phyloP scores from a whole-genome alignment of 495 filamentous ascomycete species.

The Annulohypoxylon bovei region DNA sequence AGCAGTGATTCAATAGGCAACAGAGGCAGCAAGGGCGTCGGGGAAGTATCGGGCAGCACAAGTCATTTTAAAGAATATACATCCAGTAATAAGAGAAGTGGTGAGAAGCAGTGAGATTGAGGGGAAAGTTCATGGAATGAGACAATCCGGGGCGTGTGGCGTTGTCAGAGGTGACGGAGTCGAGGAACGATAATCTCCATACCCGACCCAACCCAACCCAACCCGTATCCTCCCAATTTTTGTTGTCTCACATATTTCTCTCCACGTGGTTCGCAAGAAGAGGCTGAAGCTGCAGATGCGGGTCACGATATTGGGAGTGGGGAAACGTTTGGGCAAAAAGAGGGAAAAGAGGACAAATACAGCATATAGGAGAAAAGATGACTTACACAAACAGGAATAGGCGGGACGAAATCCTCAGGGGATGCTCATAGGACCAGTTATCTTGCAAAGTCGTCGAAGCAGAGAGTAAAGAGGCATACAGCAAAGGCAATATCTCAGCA shows the following conservation, averaged over 20 bases:
- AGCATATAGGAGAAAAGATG: conserved; percentile 7
- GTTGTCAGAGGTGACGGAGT: conserved; percentile 45
- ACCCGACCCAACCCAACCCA: conserved; percentile 21
- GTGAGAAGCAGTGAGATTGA: conserved; percentile 16
- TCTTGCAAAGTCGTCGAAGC: conserved; percentile 16
- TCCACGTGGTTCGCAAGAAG: conserved; percentile 30
- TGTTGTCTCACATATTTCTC: conserved; percentile 11
- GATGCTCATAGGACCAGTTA: conserved; percentile 17
- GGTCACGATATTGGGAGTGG: conserved; percentile 37
- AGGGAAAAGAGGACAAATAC: background rate
- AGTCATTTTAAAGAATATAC: conserved; percentile 30
- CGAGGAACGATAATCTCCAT: conserved; percentile 39
- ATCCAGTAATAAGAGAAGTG: no score
- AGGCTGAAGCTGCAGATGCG: conserved; percentile 28
- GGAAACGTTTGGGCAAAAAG: conserved; percentile 3
- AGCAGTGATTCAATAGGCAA: conserved; percentile 2
- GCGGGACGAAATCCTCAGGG: conserved; percentile 20
- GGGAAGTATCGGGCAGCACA: background rate
- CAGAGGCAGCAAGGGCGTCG: background rate
- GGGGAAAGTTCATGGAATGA: conserved; percentile 41
- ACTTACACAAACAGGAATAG: conserved; percentile 40
- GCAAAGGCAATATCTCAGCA: conserved; percentile 52
- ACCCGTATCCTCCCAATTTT: conserved; percentile 22
- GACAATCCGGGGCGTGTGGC: conserved; percentile 42
- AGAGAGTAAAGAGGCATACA: conserved; percentile 20